These are phyloP conservation scores for Begonia fuchsioides DNA, from an alignment of 306 rosid species.

Conservation along the genomic window DNA sequence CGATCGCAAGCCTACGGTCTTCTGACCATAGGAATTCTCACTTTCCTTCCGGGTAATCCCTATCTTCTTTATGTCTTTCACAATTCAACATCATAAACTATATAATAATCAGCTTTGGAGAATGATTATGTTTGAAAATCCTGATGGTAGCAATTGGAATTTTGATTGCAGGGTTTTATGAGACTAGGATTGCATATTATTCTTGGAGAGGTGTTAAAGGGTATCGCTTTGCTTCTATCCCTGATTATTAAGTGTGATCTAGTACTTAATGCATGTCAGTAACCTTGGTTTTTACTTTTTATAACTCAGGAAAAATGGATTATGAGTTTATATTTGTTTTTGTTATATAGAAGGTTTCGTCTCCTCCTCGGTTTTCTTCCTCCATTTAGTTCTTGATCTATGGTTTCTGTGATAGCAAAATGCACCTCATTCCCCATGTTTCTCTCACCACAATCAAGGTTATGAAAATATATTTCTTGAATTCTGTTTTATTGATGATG, in stretches of 20 bases:
- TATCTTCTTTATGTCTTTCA: too few species aligned
- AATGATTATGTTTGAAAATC: too few species aligned
- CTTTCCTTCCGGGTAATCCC: conserved; percentile 84
- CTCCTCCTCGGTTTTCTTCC: conserved; percentile 36
- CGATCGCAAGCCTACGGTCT: conserved; percentile 83
- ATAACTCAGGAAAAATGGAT: too few species aligned
- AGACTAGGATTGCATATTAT: conserved; percentile 85
- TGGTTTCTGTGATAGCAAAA: conserved; percentile 61
- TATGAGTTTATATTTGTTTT: too few species aligned
- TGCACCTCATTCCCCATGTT: conserved; percentile 65
- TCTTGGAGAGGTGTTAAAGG: conserved; percentile 90
- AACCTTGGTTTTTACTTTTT: too few species aligned
- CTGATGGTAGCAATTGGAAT: background rate
- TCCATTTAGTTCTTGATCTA: conserved; percentile 46
- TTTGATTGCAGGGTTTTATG: conserved; percentile 67
- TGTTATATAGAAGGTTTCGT: conserved; percentile 80
- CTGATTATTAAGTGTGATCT: conserved; percentile 43
- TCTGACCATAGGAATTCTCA: conserved; percentile 62
- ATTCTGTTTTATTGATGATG: too few species aligned
- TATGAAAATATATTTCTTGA: too few species aligned
- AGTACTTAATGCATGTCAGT: too few species aligned
- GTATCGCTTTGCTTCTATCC: conserved; percentile 76
- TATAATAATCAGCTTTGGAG: too few species aligned
- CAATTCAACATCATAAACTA: too few species aligned
- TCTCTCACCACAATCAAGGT: conserved; percentile 22